Percentiles rank a stretch among this genome's conserved stretches.
phyloP scores from a whole-genome alignment of 2,329 filamentous ascomycete species.

The Ploettnerulaceae sp. region DNA sequence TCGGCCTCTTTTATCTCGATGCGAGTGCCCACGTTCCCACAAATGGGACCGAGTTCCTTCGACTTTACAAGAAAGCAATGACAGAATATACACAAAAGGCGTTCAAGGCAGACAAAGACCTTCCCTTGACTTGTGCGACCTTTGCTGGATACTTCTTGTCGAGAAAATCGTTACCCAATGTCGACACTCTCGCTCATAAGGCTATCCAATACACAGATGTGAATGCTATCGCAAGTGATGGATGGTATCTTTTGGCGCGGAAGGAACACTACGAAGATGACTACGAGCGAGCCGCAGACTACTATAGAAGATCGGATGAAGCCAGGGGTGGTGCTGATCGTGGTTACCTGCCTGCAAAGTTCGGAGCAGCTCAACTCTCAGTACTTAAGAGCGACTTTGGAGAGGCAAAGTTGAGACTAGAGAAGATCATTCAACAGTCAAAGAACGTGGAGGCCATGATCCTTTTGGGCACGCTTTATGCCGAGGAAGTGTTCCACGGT shows the following conservation, averaged over 20 bases:
- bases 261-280: conserved; percentile 86
- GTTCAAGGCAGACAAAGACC: conserved; percentile 88
- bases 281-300: conserved; percentile 70
- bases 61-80: conserved; percentile 88
- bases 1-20: conserved; percentile 87
- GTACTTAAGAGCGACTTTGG: conserved; percentile 80
- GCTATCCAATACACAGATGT: conserved; percentile 95
- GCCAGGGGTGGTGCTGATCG: conserved; percentile 86
- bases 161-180: conserved; percentile 72
- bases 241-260: conserved; percentile 89
- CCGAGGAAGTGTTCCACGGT: conserved; percentile 84
- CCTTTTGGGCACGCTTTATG: conserved; percentile 83
- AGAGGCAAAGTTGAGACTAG: conserved; percentile 86
- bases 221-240: conserved; percentile 93
- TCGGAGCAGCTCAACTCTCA: conserved; percentile 85
- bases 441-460: conserved; percentile 87
- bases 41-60: conserved; percentile 78
- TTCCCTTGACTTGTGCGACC: conserved; percentile 82
- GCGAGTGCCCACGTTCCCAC: conserved; percentile 77
- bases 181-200: conserved; percentile 82
- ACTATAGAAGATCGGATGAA: conserved; percentile 85
- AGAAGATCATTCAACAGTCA: conserved; percentile 87
- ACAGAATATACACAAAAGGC: conserved; percentile 90
- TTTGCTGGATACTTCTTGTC: conserved; percentile 89
- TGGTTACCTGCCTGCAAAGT: conserved; percentile 90